A percentile compares a stretch with the other conserved stretches of the same genome.
Evolutionary conservation across 2,329 filamentous ascomycete genomes (phyloP).

Genomic region (Botrytis aclada): DNA sequence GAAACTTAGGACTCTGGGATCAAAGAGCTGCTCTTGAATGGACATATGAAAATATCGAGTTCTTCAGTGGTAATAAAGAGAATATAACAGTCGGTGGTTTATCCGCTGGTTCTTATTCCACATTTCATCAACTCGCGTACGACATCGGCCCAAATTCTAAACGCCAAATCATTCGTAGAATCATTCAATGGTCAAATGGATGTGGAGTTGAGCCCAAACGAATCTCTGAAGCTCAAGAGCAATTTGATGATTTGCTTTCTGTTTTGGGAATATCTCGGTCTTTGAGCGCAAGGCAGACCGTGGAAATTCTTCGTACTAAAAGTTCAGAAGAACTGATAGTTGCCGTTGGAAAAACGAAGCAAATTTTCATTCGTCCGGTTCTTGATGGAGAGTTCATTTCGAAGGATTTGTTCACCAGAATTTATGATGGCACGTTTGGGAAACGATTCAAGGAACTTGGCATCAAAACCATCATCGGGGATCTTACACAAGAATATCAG

Average conservation of each 20-base stretch:
- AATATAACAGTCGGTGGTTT: constrained; percentile 52
- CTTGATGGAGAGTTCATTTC: constrained; percentile 24
- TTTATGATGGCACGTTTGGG: constrained; percentile 22
- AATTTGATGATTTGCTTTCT: constrained; percentile 24
- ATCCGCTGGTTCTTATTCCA: constrained; percentile 32
- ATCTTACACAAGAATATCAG: constrained; percentile 26
- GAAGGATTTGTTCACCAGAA: constrained; percentile 19
- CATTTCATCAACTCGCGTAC: constrained; percentile 25
- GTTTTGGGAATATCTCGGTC: constrained; percentile 19
- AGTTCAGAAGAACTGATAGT: constrained; percentile 17
- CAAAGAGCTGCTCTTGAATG: constrained; percentile 57
- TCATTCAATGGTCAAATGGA: constrained; percentile 41
- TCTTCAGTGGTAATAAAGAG: constrained; percentile 56
- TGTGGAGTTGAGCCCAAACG: constrained; percentile 45
- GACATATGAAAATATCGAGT: constrained; percentile 62
- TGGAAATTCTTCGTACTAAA: constrained; percentile 18
- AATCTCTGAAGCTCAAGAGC: constrained; percentile 26
- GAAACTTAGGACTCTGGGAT: constrained; percentile 52
- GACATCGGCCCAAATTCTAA: constrained; percentile 22
- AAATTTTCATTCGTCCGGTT: constrained; percentile 26
- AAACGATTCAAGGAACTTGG: constrained; percentile 22
- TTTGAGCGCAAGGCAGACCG: constrained; percentile 12
- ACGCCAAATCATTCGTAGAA: constrained; percentile 23
- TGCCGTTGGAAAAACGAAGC: constrained; percentile 21
- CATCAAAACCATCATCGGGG: constrained; percentile 25